Percentiles rank a stretch among this genome's conserved stretches.
phyloP scores from a whole-genome alignment of 2,329 filamentous ascomycete genomes.

The Phoma sp. region DNA sequence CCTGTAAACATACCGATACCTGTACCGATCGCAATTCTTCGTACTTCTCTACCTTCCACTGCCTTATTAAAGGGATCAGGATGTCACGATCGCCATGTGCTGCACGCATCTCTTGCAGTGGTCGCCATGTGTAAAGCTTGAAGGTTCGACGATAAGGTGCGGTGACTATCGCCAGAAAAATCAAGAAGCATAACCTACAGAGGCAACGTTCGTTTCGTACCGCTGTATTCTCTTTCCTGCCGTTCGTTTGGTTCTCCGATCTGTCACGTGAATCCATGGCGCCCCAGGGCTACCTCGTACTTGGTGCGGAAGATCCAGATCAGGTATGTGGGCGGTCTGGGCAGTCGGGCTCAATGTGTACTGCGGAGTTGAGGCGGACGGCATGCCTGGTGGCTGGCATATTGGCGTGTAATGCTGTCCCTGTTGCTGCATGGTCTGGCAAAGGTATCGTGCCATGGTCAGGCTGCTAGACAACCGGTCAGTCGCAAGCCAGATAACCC shows the following conservation, averaged over 20 bases:
- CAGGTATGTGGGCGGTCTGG: neutral
- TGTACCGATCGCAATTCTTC: slow-evolving; percentile 35
- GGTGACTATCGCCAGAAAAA: slow-evolving; percentile 24
- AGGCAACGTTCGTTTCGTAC: slow-evolving; percentile 3
- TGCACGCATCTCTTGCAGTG: slow-evolving; percentile 28
- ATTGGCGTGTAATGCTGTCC: slow-evolving; percentile 3
- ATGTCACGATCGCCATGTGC: slow-evolving; percentile 25
- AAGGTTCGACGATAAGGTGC: slow-evolving; percentile 39
- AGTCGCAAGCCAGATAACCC: slow-evolving; percentile 2
- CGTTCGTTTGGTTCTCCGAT: neutral
- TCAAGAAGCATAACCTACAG: neutral
- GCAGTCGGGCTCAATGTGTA: slow-evolving; percentile 2
- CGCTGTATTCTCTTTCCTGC: neutral
- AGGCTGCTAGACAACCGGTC: slow-evolving; percentile 13
- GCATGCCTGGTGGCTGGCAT: slow-evolving; percentile 4
- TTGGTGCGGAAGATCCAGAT: slow-evolving; percentile 1
- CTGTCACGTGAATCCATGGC: slow-evolving; percentile 4
- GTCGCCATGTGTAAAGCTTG: slow-evolving; percentile 39
- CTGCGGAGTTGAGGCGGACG: neutral
- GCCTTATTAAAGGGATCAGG: slow-evolving; percentile 23
- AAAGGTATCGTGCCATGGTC: slow-evolving; percentile 11
- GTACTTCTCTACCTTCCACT: slow-evolving; percentile 39
- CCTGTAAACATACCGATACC: slow-evolving; percentile 24
- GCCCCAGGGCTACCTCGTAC: neutral
- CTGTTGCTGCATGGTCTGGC: neutral